Evolutionary conservation across 305 asterid genomes (phyloP).

Genomic region (Fraxinus greggii): DNA sequence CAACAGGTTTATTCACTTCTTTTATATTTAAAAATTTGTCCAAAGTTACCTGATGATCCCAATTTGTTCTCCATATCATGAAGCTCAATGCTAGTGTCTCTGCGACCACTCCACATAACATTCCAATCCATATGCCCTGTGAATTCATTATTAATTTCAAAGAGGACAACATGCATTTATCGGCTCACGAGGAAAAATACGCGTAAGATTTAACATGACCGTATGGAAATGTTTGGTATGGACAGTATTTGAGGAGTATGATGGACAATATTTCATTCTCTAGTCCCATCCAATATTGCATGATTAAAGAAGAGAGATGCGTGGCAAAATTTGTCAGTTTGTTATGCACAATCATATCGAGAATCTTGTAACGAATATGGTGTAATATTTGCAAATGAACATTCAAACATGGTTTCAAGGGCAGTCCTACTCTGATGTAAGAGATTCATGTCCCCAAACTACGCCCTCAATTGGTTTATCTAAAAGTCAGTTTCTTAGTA

Average conservation of each 20-base stretch:
- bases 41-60: slow-evolving; percentile 63
- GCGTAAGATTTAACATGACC: background rate
- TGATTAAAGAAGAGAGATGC: background rate
- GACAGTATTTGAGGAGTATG: too few species aligned
- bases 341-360: background rate
- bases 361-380: too few species aligned
- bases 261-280: background rate
- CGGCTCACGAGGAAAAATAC: background rate
- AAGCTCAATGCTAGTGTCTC: slow-evolving; percentile 61
- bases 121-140: slow-evolving; percentile 88
- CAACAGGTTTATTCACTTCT: background rate
- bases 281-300: background rate
- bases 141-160: slow-evolving; percentile 13
- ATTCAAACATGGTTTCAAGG: too few species aligned
- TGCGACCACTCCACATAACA: slow-evolving; percentile 62
- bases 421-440: too few species aligned
- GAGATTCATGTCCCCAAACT: too few species aligned
- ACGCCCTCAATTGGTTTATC: too few species aligned
- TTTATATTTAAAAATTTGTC: background rate
- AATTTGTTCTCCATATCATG: slow-evolving; percentile 77
- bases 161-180: background rate
- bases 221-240: background rate
- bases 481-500: too few species aligned
- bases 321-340: background rate
- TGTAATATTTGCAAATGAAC: too few species aligned